Evolutionary conservation across 176 grass and related monocot genomes (phyloP), one percentile per base, ranked within the genome.

Genomic region (Musa beccarii): DNA sequence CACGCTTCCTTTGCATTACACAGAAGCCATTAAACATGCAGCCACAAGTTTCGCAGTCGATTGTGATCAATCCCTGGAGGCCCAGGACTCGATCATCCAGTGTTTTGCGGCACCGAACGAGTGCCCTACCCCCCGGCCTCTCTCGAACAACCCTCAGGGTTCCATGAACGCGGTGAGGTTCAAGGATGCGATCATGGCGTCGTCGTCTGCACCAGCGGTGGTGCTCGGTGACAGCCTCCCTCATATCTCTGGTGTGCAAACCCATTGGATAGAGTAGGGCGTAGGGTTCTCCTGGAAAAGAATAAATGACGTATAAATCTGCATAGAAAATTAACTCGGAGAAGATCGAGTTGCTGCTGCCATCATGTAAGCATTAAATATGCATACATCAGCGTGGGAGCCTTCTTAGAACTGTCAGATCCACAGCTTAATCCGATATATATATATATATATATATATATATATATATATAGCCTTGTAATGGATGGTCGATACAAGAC

Each of bases 141-240:
- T 0, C 34, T 43, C 34, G 34, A 43, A 6, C 34, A 43, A 4
- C 34, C 34, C 34, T 43, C 34, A 6, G 34, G 34, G 0, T 43
- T 43, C 34, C 4, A 43, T 0, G 63, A 73, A 83, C 70, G 76
- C 85, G 0, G 69, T 63, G 73, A 85, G 86, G 74, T 96, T 90
- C 83, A 84, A 92, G 87, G 93, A 90, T 64, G 79, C 76, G 73
- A 90, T 92, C 81, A 71, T 96, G 29, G 89, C 87, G 19, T 90
- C 92, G 68, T 86, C 89, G 14, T 86, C 81, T 52, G 89, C 82
- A 67, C 75, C 83, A 19, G 75, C 73, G 53, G 91, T 85, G 8
- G 67, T 82, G 25, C 92, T 83, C 0, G 80, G 84, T 14, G 80
- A 85, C 54, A 71, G 81, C 72, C 76, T 89, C 83, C 78, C 84